Evolutionary conservation across 768 basidiomycete species (phyloP).

Genomic region (Boletus tylopilopsis): DNA sequence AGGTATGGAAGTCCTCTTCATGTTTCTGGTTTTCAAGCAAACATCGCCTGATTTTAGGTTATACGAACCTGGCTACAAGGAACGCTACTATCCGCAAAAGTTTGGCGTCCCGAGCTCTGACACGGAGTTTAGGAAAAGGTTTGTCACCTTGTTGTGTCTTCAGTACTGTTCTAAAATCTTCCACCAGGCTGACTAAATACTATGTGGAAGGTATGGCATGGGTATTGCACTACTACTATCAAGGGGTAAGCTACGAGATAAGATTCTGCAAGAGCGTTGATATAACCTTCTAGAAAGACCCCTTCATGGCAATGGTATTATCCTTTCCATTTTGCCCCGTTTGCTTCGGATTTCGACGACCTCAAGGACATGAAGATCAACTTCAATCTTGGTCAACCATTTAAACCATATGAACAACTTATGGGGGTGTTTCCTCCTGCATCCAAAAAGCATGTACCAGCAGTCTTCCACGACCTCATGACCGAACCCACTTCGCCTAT

Average conservation of each 20-base stretch:
- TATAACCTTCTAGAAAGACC: slow-evolving; percentile 43
- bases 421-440: slow-evolving; percentile 95
- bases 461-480: slow-evolving; percentile 86
- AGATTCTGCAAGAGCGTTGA: slow-evolving; percentile 7
- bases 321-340: slow-evolving; percentile 97
- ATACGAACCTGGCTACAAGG: slow-evolving; percentile 95
- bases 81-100: slow-evolving; percentile 92
- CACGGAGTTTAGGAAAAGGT: slow-evolving; percentile 69
- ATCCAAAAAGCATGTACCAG: slow-evolving; percentile 87
- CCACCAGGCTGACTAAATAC: slow-evolving; percentile 62
- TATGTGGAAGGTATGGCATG: slow-evolving; percentile 95
- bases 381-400: slow-evolving; percentile 81
- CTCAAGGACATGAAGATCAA: slow-evolving; percentile 73
- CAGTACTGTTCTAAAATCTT: slow-evolving; percentile 5
- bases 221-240: slow-evolving; percentile 98
- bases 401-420: slow-evolving; percentile 95
- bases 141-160: slow-evolving; percentile 25
- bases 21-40: background rate
- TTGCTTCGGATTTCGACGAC: slow-evolving; percentile 89
- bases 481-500: slow-evolving; percentile 83
- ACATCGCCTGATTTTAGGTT: slow-evolving; percentile 46
- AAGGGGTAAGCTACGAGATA: slow-evolving; percentile 64
- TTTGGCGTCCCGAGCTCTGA: slow-evolving; percentile 78
- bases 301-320: slow-evolving; percentile 99
- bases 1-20: slow-evolving; percentile 51